A percentile compares a stretch with the other conserved stretches of the same genome.
Conservation (phyloP, 2,329 filamentous ascomycete genomes). For the Teratosphaeria viscida region DNA sequence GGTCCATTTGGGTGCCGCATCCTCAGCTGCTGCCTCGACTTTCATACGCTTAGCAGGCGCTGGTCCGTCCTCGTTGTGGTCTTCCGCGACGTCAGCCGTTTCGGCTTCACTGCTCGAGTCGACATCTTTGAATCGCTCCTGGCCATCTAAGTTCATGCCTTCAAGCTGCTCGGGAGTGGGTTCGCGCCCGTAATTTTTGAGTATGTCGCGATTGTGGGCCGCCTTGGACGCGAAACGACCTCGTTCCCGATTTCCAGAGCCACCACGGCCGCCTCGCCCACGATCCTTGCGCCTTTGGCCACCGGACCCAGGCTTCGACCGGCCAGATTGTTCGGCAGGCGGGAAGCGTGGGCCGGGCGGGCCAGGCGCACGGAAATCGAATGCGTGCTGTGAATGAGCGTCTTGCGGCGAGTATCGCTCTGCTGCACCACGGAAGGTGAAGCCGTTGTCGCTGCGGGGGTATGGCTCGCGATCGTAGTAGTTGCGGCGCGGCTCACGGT, state of each 20-base stretch:
- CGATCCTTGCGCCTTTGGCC: neutral
- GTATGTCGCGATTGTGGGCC: conserved; percentile 35
- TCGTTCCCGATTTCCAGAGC: neutral
- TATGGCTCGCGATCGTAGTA: neutral
- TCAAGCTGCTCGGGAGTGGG: conserved; percentile 35
- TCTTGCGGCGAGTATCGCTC: conserved; percentile 1
- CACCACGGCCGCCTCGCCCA: neutral
- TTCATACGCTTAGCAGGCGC: conserved; percentile 23
- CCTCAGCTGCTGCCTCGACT: conserved; percentile 9
- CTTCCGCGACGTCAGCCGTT: conserved; percentile 8
- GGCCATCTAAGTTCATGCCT: conserved; percentile 30
- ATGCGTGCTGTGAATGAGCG: conserved; percentile 10
- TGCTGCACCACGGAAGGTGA: conserved; percentile 17
- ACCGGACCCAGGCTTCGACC: conserved; percentile 4
- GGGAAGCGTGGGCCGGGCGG: conserved; percentile 14
- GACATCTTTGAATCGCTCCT: conserved; percentile 33
- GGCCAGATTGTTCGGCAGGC: conserved; percentile 6
- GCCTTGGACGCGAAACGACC: conserved; percentile 18
- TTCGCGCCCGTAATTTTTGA: conserved; percentile 29
- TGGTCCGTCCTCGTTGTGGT: conserved; percentile 13
- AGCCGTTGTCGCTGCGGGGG: conserved; percentile 3
- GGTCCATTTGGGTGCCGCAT: conserved; percentile 66
- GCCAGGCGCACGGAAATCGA: conserved; percentile 15
- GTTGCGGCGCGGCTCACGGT: neutral
- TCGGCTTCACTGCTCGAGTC: conserved; percentile 28